Conservation (phyloP, 768 basidiomycete species). For the Lanmaoa pseudosensibilis region DNA sequence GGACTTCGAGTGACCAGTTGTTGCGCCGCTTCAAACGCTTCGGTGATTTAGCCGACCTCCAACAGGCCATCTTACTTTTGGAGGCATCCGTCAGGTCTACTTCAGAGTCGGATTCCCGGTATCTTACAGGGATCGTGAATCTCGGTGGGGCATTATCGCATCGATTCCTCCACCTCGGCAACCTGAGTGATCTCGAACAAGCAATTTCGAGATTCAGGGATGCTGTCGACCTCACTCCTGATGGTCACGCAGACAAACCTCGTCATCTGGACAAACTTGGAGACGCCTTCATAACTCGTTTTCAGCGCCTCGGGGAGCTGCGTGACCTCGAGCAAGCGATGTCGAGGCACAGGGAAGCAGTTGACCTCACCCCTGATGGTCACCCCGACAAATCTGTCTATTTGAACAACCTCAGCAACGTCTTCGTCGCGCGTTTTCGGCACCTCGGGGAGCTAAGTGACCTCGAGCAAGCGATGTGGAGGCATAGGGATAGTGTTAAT, state of each 20-base stretch:
- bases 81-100: neutral
- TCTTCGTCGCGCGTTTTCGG: neutral
- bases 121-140: neutral
- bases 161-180: neutral
- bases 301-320: neutral
- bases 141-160: neutral
- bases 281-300: neutral
- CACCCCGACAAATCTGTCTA: too few relatives aligned
- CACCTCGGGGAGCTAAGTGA: neutral
- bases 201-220: neutral
- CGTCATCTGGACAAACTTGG: neutral
- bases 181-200: neutral
- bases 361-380: neutral
- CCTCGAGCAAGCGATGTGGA: neutral
- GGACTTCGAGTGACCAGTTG: neutral
- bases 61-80: constrained; percentile 2
- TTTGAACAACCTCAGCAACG: too few relatives aligned
- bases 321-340: constrained; percentile 1
- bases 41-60: neutral
- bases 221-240: neutral
- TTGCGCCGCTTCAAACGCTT: neutral
- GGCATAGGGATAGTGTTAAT: neutral
- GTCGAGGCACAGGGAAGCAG: neutral
- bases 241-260: constrained; percentile 1
- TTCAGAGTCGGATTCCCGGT: neutral